Base-by-base conservation (phyloP, 306 rosid genomes). In the Trifolium pratense region DNA sequence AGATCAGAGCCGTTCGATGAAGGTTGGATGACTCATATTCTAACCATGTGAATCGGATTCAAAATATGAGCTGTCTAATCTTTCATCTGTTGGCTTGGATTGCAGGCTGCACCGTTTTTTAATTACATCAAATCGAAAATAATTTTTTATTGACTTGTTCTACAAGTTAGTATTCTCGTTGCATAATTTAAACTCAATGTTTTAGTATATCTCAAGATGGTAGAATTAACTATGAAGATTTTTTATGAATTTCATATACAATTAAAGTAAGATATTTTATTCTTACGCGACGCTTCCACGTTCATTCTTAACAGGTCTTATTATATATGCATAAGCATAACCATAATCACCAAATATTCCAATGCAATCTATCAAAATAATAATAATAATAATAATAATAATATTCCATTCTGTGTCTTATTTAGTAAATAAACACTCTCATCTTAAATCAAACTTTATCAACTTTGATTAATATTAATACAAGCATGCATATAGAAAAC, bases 401-500 rank as follows among this genome's bases (percentile, higher is more conserved):
- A 31, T 7, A 43, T 13, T 43, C 49, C 49, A 43, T 12, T 13
- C 6, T 43, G 14, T 43, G 49, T 13, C 23, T 49, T 49, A 62
- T 62, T 36, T 62, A 40, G 37, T 34, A 62, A 57, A 18, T 3
- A 61, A 32, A 5, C 49, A 36, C 48, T 62, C 9, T 62, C 48
- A 34, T 62, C 26, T 7, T 8, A 62, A 61, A 16, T 18, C 32
- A 63, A 63, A 37, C 51, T 17, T 63, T 25, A 63, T n/a, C 20
- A 25, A 16, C 45, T 14, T 65, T 65, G 16, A 6, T 63, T 63
- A 42, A 43, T 31, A 6, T 63, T 63, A 42, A 43, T 31, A 68
- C 36, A 48, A 66, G 45, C 61, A 48, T 68, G 57, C 51, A 14
- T 45, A 49, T 45, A 25, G 34, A 34, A 26, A 48, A 29, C 45